These are phyloP conservation scores for Xylariaceae sp. DNA, from an alignment of 2,329 filamentous ascomycete species.

Conservation along the genomic window DNA sequence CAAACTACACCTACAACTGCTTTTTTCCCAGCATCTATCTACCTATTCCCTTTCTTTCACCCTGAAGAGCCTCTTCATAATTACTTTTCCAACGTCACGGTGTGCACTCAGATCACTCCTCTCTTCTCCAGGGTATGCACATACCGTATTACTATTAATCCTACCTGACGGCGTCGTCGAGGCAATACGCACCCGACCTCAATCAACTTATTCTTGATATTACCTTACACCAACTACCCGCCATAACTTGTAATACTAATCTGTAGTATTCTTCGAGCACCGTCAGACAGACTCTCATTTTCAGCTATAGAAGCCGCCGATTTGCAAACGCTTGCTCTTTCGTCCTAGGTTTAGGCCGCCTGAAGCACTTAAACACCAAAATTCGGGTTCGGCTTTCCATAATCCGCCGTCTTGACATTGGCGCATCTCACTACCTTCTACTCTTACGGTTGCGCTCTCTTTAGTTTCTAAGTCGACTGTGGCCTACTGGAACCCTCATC, in stretches of 20 bases:
- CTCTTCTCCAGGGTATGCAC: not conserved
- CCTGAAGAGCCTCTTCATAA: not conserved
- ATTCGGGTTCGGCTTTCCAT: not conserved
- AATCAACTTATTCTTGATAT: constrained; percentile 3
- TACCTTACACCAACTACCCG: not conserved
- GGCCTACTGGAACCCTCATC: not conserved
- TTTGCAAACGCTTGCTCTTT: constrained; percentile 13
- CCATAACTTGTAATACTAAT: constrained; percentile 22
- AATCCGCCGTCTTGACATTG: not conserved
- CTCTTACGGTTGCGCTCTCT: not conserved
- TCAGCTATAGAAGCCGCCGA: not conserved
- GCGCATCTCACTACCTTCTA: constrained; percentile 1
- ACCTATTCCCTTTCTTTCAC: constrained; percentile 1
- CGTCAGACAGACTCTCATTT: not conserved
- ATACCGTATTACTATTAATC: constrained; percentile 10
- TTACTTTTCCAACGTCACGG: not conserved
- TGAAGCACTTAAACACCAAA: not conserved
- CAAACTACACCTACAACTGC: not conserved
- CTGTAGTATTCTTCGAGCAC: constrained; percentile 10
- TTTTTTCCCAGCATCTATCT: constrained; percentile 7
- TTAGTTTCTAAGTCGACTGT: constrained; percentile 1
- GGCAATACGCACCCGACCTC: constrained; percentile 10
- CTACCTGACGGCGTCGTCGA: constrained; percentile 6
- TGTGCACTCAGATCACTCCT: not conserved
- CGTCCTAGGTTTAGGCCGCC: constrained; percentile 1